These are phyloP conservation scores for Eudorina sp. DNA, from an alignment of 139 green algal genomes.

Conservation along the genomic window DNA sequence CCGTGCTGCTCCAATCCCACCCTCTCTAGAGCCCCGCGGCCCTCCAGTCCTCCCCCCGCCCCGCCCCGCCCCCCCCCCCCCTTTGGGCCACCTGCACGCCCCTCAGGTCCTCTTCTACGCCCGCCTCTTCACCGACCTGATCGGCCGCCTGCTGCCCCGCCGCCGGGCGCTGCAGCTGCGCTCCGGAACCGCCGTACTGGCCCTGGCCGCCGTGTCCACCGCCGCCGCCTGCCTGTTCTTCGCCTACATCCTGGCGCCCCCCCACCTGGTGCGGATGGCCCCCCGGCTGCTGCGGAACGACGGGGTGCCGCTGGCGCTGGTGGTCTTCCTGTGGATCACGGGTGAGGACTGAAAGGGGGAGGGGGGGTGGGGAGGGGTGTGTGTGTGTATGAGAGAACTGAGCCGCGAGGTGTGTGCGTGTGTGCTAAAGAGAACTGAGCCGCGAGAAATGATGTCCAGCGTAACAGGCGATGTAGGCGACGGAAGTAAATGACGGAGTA, in stretches of 20 bases:
- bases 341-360: background rate
- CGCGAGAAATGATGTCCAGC: too few species aligned
- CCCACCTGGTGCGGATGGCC: background rate
- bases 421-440: too few species aligned
- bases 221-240: constrained; percentile 66
- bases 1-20: too few species aligned
- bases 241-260: constrained; percentile 74
- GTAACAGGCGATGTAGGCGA: too few species aligned
- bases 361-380: background rate
- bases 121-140: constrained; percentile 80
- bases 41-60: background rate
- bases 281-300: constrained; percentile 63
- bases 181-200: constrained; percentile 60
- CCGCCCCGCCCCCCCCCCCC: background rate
- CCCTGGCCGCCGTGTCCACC: constrained; percentile 32
- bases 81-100: background rate
- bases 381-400: background rate
- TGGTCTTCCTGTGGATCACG: constrained; percentile 53
- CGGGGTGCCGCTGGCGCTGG: constrained; percentile 52
- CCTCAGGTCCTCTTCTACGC: constrained; percentile 82
- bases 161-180: constrained; percentile 57
- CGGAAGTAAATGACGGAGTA: too few species aligned
- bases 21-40: too few species aligned
- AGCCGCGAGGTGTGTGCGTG: too few species aligned
- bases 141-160: constrained; percentile 76